Evolutionary conservation across 805 yeast genomes (phyloP), one percentile per base, ranked within the genome.

Genomic region (Ogataea ganodermae): DNA sequence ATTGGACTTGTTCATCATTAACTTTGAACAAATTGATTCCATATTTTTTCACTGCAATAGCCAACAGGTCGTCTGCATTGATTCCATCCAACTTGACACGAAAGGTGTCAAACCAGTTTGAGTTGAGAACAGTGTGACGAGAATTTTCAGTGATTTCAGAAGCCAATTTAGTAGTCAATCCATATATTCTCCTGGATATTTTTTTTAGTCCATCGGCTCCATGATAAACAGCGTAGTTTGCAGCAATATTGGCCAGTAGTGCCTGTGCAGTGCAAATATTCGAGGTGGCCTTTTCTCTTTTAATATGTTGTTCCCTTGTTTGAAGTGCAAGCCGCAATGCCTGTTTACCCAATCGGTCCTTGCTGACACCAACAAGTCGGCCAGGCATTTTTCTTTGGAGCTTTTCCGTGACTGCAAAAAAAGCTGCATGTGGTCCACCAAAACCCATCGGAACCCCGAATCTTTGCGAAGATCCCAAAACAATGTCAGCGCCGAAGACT

Each of bases 381-480:
- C 99, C 99, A 2, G 99, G 99, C 67, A 94, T 89, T 69, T 91
- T 94, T 65, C 99, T 81, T 63, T 89, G 88, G 58, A 86, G 76
- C 46, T 81, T 77, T 50, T 83, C 80, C n/a, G 81, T 76, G 33
- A 92, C 96, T 7, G 98, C 89, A 59, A 94, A 91, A 71, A 89
- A 94, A 0, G 96, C 99, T 39, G 99, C 98, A 67, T 94, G 99
- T 3, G 99, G 99, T 17, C 99, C 99, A 62, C 99, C 99, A 65
- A 83, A 94, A 6, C 98, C 99, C 73, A 92, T 80, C 46, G 99
- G 98, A 32, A 92, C 97, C 61, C 99, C 99, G 59, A 94, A 89
- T 67, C 99, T 78, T 75, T 94, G 99, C 4, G 97, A 79, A 7
- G 90, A 81, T 40, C 99, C 99, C 37, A 94, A 73, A 1, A 86